Evolutionary conservation across 805 yeast genomes (phyloP).

Genomic region (Saccharomycopsis sp.): DNA sequence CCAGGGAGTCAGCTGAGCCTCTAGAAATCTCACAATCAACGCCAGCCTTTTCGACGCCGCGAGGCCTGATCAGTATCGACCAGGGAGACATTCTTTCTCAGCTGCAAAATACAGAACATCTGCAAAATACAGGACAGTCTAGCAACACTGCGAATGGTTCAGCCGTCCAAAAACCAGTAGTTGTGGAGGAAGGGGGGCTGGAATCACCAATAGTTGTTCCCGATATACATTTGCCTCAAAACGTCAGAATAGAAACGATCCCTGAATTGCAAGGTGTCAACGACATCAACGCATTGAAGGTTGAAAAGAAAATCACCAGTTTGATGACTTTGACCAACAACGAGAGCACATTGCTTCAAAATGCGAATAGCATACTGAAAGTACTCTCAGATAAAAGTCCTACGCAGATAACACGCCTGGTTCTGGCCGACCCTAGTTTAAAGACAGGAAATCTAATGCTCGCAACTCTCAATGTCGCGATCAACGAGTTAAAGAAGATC

Average conservation of each 20-base stretch:
- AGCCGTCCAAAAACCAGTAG: not conserved
- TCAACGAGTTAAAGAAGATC: not conserved
- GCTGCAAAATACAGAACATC: too few species aligned
- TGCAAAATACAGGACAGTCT: not conserved
- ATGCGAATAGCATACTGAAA: not conserved
- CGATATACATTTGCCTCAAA: not conserved
- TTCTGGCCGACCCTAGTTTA: not conserved
- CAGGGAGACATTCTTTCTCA: too few species aligned
- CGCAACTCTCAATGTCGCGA: not conserved
- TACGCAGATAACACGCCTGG: not conserved
- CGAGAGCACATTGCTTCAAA: not conserved
- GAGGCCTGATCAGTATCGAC: not conserved
- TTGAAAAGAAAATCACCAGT: not conserved
- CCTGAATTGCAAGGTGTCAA: not conserved
- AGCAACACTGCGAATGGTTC: not conserved
- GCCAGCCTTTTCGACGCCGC: not conserved
- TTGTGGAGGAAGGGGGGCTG: not conserved
- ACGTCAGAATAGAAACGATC: not conserved
- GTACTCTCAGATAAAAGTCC: not conserved
- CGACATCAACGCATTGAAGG: not conserved
- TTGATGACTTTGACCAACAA: not conserved
- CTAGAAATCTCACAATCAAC: not conserved
- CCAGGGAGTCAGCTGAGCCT: too few species aligned
- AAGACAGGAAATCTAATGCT: not conserved
- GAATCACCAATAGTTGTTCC: not conserved